phyloP scores from a whole-genome alignment of 257 asterid genomes.

The Gardenia jasminoides region DNA sequence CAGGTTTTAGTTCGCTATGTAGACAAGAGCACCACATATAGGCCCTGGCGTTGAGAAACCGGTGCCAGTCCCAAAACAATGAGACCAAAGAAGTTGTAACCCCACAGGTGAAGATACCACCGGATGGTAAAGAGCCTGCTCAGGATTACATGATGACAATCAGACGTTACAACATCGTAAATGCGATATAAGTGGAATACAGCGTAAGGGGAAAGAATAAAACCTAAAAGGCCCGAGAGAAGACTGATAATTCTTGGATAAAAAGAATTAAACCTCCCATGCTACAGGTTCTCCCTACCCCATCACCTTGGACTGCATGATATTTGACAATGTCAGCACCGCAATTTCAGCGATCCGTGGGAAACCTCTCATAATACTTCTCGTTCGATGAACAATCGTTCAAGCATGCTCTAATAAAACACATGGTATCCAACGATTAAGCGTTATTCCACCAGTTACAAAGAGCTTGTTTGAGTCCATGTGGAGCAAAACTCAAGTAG shows the following conservation, averaged over 20 bases:
- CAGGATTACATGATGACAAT: slow-evolving; percentile 1
- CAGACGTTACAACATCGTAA: slow-evolving; percentile 5
- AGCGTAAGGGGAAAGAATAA: not conserved
- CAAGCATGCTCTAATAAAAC: slow-evolving; percentile 80
- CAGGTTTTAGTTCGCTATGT: not conserved
- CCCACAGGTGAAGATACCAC: slow-evolving; percentile 89
- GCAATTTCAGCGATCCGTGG: slow-evolving; percentile 65
- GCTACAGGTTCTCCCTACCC: slow-evolving; percentile 61
- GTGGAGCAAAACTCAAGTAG: slow-evolving; percentile 91
- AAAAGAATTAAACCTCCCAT: not conserved
- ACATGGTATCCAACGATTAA: no score
- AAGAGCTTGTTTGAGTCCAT: slow-evolving; percentile 92
- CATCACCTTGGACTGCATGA: slow-evolving; percentile 54
- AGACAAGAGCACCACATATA: slow-evolving; percentile 58
- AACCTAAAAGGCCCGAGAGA: not conserved
- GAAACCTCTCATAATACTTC: slow-evolving; percentile 83
- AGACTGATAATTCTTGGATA: slow-evolving; percentile 5
- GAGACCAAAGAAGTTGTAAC: slow-evolving; percentile 81
- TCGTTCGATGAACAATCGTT: slow-evolving; percentile 61
- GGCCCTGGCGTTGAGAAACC: slow-evolving; percentile 93
- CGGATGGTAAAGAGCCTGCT: slow-evolving; percentile 82
- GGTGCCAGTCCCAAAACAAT: slow-evolving; percentile 77
- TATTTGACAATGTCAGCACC: slow-evolving; percentile 63
- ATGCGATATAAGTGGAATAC: not conserved
- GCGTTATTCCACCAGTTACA: slow-evolving; percentile 93